These are phyloP conservation scores for Chromera velia DNA, from an alignment of 73 alveolate species.

Conservation along the genomic window DNA sequence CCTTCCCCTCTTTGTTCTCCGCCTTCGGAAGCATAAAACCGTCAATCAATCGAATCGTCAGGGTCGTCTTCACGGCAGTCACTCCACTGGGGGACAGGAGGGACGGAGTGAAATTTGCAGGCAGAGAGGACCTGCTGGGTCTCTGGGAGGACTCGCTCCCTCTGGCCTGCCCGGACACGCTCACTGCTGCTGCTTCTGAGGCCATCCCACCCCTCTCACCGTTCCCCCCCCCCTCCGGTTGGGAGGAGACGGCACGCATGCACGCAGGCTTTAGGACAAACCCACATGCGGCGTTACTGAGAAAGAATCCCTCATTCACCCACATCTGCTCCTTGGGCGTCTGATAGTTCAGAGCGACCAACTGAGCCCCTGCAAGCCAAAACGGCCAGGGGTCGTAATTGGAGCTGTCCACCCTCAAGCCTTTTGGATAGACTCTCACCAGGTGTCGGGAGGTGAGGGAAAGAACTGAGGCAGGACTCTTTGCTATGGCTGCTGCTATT, in stretches of 20 bases:
- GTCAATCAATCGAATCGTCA: no score
- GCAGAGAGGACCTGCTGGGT: not conserved
- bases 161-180: not conserved
- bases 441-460: no score
- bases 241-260: not conserved
- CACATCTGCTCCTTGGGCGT: not conserved
- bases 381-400: not conserved
- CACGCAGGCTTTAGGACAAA: not conserved
- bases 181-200: no score
- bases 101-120: not conserved
- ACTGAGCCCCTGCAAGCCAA: not conserved
- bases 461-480: no score
- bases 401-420: not conserved
- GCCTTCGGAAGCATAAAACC: no score
- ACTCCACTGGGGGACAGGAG: no score
- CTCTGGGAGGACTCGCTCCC: not conserved
- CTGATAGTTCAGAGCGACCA: not conserved
- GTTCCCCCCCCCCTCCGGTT: no score
- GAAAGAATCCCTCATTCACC: not conserved
- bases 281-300: not conserved
- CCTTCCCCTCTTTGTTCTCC: no score
- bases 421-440: no score
- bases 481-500: no score
- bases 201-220: no score
- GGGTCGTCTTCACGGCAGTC: no score